Evolutionary conservation across 768 basidiomycete species (phyloP).

Genomic region (Russula ochroleuca): DNA sequence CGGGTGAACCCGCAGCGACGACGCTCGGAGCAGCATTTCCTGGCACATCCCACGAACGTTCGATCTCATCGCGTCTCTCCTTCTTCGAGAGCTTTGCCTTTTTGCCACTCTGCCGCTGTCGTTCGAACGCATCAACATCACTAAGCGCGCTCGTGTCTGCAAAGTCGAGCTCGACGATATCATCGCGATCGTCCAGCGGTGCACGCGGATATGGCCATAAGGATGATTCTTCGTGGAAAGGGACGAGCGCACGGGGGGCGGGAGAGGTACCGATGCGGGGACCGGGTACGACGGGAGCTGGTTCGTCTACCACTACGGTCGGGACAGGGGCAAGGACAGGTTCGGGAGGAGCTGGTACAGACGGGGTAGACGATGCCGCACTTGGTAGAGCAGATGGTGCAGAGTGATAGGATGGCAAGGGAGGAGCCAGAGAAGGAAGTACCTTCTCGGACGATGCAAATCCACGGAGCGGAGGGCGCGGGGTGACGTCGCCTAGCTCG

Average conservation of each 20-base stretch:
- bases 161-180: conserved; percentile 74
- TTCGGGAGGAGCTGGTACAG: background rate
- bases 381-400: conserved; percentile 11
- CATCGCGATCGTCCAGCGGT: conserved; percentile 46
- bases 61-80: conserved; percentile 44
- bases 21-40: conserved; percentile 11
- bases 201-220: conserved; percentile 66
- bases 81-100: conserved; percentile 33
- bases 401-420: conserved; percentile 21
- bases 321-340: conserved; percentile 1
- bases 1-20: background rate
- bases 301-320: background rate
- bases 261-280: conserved; percentile 7
- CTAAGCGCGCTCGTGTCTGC: conserved; percentile 68
- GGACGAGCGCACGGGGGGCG: conserved; percentile 40
- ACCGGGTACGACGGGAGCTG: background rate
- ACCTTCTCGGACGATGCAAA: conserved; percentile 23
- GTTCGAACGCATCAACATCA: conserved; percentile 54
- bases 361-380: conserved; percentile 11
- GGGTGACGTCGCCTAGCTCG: conserved; percentile 53
- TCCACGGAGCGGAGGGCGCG: conserved; percentile 41
- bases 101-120: conserved; percentile 31
- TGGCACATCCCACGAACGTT: conserved; percentile 60
- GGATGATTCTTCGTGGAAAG: conserved; percentile 61
- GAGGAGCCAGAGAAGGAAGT: background rate